Percentiles rank a stretch among this genome's conserved stretches.
Evolutionary conservation across 192 early-diverging fungal species (phyloP).

Genomic region (Helicostylum pulchrum): DNA sequence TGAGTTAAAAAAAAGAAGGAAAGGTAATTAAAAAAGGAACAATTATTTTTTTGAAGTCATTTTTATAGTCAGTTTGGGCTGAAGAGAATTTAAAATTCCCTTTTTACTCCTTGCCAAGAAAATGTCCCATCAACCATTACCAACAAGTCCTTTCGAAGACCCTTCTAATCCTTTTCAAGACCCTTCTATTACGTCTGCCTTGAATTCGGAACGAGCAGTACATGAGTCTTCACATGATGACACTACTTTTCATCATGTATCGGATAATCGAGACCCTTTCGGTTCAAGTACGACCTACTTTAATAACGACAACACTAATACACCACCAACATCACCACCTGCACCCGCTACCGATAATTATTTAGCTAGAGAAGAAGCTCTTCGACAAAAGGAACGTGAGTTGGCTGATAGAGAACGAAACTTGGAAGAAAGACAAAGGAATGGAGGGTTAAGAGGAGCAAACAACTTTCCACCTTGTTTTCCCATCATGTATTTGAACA

Average conservation of each 20-base stretch:
- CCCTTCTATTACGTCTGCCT: slow-evolving; percentile 37
- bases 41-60: not conserved
- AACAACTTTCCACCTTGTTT: slow-evolving; percentile 85
- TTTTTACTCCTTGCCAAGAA: not conserved
- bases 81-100: not conserved
- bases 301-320: not conserved
- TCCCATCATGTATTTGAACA: slow-evolving; percentile 79
- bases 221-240: slow-evolving; percentile 2
- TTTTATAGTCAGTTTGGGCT: not conserved
- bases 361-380: slow-evolving; percentile 64
- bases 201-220: slow-evolving; percentile 27
- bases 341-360: slow-evolving; percentile 14
- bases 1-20: not conserved
- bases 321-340: not conserved
- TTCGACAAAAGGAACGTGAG: slow-evolving; percentile 69
- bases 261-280: slow-evolving; percentile 23
- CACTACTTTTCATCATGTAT: slow-evolving; percentile 27
- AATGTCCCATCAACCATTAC: slow-evolving; percentile 8
- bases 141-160: slow-evolving; percentile 32
- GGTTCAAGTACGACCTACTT: not conserved
- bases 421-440: slow-evolving; percentile 59
- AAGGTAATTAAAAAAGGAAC: too few species aligned
- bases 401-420: slow-evolving; percentile 74
- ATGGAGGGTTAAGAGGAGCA: slow-evolving; percentile 41
- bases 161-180: slow-evolving; percentile 40